Evolutionary conservation across 441 rosid species (phyloP).

Genomic region (Melianthus villosus): DNA sequence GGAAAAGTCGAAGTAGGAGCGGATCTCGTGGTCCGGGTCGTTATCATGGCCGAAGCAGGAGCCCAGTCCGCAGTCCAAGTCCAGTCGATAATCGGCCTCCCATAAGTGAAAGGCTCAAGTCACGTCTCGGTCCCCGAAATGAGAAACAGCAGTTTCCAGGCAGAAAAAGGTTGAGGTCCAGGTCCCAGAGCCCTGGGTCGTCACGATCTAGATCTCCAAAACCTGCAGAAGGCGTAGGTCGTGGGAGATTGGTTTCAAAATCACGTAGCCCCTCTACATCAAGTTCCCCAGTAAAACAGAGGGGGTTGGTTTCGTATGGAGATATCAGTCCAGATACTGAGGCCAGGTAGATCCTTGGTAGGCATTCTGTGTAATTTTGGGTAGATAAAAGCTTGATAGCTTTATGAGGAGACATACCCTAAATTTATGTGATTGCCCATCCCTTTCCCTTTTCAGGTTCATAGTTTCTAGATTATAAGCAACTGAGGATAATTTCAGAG

Average conservation of each 20-base stretch:
- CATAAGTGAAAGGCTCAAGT: conserved; percentile 52
- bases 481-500: too few species aligned
- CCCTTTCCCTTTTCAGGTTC: too few species aligned
- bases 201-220: conserved; percentile 29
- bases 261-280: conserved; percentile 36
- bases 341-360: conserved; percentile 9
- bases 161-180: conserved; percentile 21
- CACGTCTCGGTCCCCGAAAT: conserved; percentile 52
- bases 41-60: conserved; percentile 35
- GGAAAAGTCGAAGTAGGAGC: conserved; percentile 41
- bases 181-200: conserved; percentile 22
- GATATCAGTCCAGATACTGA: conserved; percentile 35
- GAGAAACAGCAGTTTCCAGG: conserved; percentile 23
- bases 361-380: too few species aligned
- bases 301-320: conserved; percentile 68
- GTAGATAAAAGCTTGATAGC: too few species aligned
- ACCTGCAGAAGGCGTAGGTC: conserved; percentile 17
- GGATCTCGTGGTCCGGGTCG: conserved; percentile 29
- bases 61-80: conserved; percentile 45
- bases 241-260: conserved; percentile 12
- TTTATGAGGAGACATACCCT: too few species aligned
- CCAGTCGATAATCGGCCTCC: conserved; percentile 41
- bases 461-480: too few species aligned
- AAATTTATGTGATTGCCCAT: too few species aligned
- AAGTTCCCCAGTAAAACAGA: conserved; percentile 44